phyloP scores from a whole-genome alignment of 2,329 filamentous ascomycete species.

The Penicillium sp. region DNA sequence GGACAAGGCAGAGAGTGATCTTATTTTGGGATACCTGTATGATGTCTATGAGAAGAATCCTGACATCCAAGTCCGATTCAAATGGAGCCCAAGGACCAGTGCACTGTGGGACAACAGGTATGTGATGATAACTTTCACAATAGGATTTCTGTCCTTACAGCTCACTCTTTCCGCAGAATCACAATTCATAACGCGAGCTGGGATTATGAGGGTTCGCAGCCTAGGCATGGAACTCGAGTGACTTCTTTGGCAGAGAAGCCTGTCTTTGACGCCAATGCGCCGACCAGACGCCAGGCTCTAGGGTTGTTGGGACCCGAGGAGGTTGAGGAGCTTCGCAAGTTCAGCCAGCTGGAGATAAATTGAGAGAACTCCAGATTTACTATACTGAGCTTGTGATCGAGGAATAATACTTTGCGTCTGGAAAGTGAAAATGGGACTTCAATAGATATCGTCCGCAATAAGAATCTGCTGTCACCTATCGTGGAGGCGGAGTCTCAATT shows the following conservation, averaged over 20 bases:
- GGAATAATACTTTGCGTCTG: background rate
- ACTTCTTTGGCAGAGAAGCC: constrained; percentile 73
- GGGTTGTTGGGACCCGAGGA: constrained; percentile 65
- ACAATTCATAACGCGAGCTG: constrained; percentile 75
- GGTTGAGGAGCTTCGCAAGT: constrained; percentile 30
- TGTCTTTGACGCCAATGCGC: constrained; percentile 66
- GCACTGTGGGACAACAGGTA: constrained; percentile 73
- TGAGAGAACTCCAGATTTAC: background rate
- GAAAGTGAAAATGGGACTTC: too few species aligned
- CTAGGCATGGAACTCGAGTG: constrained; percentile 72
- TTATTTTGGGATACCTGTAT: constrained; percentile 68
- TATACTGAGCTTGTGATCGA: background rate
- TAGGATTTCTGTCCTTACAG: background rate
- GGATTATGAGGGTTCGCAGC: constrained; percentile 70
- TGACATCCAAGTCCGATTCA: constrained; percentile 73
- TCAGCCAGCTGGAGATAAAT: constrained; percentile 12
- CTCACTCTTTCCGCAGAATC: constrained; percentile 51
- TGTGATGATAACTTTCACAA: constrained; percentile 25
- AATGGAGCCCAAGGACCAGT: constrained; percentile 68
- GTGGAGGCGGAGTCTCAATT: background rate
- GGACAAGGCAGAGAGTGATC: constrained; percentile 69
- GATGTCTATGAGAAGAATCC: constrained; percentile 70
- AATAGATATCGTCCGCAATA: background rate
- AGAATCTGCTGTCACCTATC: background rate
- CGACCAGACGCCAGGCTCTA: constrained; percentile 67